Percentiles rank a stretch among this genome's conserved stretches.
Conservation (phyloP, 768 basidiomycete species). For the Boletus reticuloceps region DNA sequence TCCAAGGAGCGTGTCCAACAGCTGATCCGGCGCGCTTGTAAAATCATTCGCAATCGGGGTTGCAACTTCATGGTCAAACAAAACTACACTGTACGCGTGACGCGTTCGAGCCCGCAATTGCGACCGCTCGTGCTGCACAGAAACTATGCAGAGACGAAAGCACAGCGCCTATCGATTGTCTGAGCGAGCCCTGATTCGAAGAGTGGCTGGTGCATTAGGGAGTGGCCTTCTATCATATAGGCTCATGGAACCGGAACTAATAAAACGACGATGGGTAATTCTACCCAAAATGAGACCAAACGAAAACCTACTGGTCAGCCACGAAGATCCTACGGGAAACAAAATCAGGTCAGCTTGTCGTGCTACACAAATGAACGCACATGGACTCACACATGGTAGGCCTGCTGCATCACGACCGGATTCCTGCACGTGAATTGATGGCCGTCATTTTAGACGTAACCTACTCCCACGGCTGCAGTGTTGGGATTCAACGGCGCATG, state of each 20-base stretch:
- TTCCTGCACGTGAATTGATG: slow-evolving; percentile 55
- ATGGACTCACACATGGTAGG: slow-evolving; percentile 56
- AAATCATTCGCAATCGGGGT: slow-evolving; percentile 45
- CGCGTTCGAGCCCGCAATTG: slow-evolving; percentile 30
- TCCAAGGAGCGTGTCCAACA: slow-evolving; percentile 40
- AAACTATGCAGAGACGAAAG: slow-evolving; percentile 54
- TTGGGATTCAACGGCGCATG: slow-evolving; percentile 38
- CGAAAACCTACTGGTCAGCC: slow-evolving; percentile 40
- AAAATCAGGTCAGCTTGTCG: neutral
- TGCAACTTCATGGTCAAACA: slow-evolving; percentile 36
- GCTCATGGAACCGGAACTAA: slow-evolving; percentile 53
- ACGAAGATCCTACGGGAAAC: slow-evolving; percentile 45
- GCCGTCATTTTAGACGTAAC: slow-evolving; percentile 56
- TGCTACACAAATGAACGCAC: fast-evolving
- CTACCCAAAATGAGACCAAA: neutral
- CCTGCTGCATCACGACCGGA: slow-evolving; percentile 48
- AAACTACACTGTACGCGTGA: slow-evolving; percentile 56
- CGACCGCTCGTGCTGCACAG: slow-evolving; percentile 50
- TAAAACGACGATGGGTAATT: neutral
- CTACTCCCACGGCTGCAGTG: slow-evolving; percentile 29
- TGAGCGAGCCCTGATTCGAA: slow-evolving; percentile 33
- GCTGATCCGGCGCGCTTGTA: slow-evolving; percentile 40
- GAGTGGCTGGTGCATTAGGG: slow-evolving; percentile 38
- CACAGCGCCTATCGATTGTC: slow-evolving; percentile 60
- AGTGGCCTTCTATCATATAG: slow-evolving; percentile 43